Percentiles rank a stretch among this genome's conserved stretches.
These are phyloP conservation scores for Fusarium sp. DNA, from an alignment of 2,329 filamentous ascomycete genomes.

Conservation along the genomic window DNA sequence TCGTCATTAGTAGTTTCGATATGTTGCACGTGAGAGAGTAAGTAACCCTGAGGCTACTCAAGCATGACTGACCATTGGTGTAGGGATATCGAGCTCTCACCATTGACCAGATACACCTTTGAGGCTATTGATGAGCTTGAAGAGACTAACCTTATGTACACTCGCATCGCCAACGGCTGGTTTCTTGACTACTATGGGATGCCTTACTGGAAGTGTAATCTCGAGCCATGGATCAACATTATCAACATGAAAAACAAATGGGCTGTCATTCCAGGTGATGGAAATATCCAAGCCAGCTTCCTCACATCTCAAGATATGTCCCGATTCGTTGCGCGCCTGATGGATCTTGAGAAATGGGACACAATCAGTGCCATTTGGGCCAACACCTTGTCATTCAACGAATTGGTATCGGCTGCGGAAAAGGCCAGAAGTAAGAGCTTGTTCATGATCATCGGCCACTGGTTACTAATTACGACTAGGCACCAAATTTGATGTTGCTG, in stretches of 20 bases:
- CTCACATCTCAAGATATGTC: conserved; percentile 36
- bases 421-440: conserved; percentile 10
- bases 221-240: conserved; percentile 37
- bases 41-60: accelerated
- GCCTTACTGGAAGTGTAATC: conserved; percentile 29
- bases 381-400: conserved; percentile 16
- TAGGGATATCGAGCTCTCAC: conserved; percentile 30
- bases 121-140: conserved; percentile 30
- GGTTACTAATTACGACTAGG: background rate
- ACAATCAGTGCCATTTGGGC: conserved; percentile 14
- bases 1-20: conserved; percentile 35
- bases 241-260: conserved; percentile 37
- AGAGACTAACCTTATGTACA: conserved; percentile 11
- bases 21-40: conserved; percentile 34
- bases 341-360: conserved; percentile 23
- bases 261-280: conserved; percentile 28
- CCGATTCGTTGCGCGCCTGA: conserved; percentile 20
- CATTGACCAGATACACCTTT: conserved; percentile 34
- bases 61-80: accelerated
- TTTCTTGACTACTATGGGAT: conserved; percentile 43
- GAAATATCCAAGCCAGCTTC: conserved; percentile 20
- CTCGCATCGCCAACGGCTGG: conserved; percentile 33
- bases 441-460: accelerated
- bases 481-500: conserved; percentile 14
- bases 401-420: conserved; percentile 19